Conservation (phyloP, 345 rosid species). For the Cardamine occulta region DNA sequence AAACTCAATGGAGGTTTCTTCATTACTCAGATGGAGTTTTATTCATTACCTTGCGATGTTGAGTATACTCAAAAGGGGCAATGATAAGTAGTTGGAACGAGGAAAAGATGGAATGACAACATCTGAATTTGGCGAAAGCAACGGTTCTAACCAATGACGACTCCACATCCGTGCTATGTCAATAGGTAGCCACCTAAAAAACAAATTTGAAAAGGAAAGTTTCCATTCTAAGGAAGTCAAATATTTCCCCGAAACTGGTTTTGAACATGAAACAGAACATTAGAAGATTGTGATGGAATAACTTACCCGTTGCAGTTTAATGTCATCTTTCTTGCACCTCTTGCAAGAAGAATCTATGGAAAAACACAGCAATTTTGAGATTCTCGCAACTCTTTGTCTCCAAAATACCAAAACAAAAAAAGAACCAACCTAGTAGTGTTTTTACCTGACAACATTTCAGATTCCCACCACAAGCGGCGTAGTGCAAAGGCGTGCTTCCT, state of each 20-base stretch:
- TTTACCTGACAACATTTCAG: slow-evolving; percentile 95
- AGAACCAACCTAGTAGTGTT: slow-evolving; percentile 9
- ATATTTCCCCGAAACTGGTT: slow-evolving; percentile 12
- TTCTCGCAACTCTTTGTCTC: slow-evolving; percentile 1
- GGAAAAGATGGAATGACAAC: slow-evolving; percentile 69
- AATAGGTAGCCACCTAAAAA: slow-evolving; percentile 85
- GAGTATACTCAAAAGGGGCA: slow-evolving; percentile 89
- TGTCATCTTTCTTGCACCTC: slow-evolving; percentile 78
- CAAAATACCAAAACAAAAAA: slow-evolving; percentile 1
- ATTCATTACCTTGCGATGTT: slow-evolving; percentile 81
- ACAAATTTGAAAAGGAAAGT: slow-evolving; percentile 20
- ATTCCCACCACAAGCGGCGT: slow-evolving; percentile 98
- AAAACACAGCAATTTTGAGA: neutral
- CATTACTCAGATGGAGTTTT: slow-evolving; percentile 48
- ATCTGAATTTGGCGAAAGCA: slow-evolving; percentile 77
- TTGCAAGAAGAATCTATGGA: slow-evolving; percentile 80
- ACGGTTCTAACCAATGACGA: slow-evolving; percentile 95
- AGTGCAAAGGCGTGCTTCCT: slow-evolving; percentile 97
- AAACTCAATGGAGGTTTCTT: neutral
- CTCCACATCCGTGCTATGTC: slow-evolving; percentile 99
- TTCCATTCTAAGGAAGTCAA: slow-evolving; percentile 6
- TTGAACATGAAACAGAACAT: neutral
- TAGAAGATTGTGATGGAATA: slow-evolving; percentile 22
- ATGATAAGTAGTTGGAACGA: slow-evolving; percentile 77
- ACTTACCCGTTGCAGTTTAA: slow-evolving; percentile 91